Percentiles rank a stretch among this genome's conserved stretches.
Conservation (phyloP, 129 eudicot genomes). For the Oenanthe sinensis region DNA sequence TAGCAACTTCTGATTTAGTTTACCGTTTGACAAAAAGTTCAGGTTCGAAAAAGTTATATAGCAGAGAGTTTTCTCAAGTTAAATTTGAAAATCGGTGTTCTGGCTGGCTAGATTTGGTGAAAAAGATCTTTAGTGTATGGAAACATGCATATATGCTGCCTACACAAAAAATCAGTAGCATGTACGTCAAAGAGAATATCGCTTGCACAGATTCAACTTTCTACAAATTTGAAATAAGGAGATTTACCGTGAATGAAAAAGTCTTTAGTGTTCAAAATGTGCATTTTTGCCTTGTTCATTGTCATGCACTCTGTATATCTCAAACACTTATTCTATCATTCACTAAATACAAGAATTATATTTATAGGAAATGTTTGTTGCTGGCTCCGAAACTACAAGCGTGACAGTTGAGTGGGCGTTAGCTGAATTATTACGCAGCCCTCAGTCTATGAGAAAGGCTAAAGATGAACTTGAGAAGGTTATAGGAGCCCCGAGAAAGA, state of each 20-base stretch:
- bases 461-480: conserved; percentile 12
- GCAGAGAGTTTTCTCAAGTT: no score
- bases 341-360: not conserved
- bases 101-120: no score
- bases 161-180: no score
- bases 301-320: not conserved
- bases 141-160: no score
- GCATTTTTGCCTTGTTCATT: not conserved
- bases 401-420: conserved; percentile 17
- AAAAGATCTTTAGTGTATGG: no score
- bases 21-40: no score
- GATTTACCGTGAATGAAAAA: not conserved
- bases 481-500: conserved; percentile 3
- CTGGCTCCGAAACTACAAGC: conserved; percentile 21
- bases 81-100: no score
- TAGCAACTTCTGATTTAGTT: no score
- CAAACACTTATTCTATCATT: not conserved
- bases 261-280: not conserved
- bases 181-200: no score
- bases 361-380: conserved; percentile 17
- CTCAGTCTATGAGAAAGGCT: not conserved
- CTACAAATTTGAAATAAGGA: no score
- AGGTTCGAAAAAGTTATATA: no score
- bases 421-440: conserved; percentile 11
- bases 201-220: no score